phyloP scores from a whole-genome alignment of 495 filamentous ascomycete genomes.

The Penicillium robsamsonii region DNA sequence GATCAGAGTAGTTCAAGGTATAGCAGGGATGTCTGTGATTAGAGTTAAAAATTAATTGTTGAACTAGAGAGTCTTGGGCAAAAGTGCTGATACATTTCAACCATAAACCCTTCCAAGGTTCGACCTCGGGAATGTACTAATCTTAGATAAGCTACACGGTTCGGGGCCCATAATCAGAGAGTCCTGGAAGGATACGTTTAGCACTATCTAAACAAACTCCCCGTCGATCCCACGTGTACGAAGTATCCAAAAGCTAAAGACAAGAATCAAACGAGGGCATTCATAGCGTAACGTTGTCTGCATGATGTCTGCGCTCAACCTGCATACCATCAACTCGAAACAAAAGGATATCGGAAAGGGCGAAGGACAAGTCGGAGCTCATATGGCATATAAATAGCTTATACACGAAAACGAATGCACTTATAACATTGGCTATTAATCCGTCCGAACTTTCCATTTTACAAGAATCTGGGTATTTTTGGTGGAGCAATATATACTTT shows the following conservation, averaged over 20 bases:
- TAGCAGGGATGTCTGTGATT: neutral
- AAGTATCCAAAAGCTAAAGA: too few relatives aligned
- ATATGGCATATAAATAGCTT: neutral
- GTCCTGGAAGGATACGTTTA: too few relatives aligned
- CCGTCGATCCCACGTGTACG: too few relatives aligned
- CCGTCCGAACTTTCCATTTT: neutral
- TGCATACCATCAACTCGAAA: neutral
- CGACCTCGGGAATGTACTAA: too few relatives aligned
- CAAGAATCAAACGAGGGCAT: too few relatives aligned
- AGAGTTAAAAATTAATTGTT: neutral
- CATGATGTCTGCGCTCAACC: neutral
- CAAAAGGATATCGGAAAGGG: neutral
- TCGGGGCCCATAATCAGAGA: too few relatives aligned
- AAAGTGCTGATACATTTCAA: neutral
- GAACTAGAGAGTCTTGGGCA: neutral
- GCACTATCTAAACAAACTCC: too few relatives aligned
- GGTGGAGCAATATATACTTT: neutral
- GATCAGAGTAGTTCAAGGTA: neutral
- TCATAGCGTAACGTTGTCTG: too few relatives aligned
- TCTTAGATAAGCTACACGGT: neutral
- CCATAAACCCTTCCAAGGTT: too few relatives aligned
- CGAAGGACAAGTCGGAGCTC: neutral
- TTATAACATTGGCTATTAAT: neutral
- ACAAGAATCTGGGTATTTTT: neutral
- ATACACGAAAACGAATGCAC: neutral